Percentiles rank a stretch among this genome's conserved stretches.
These are phyloP conservation scores for Scutellaria galericulata DNA, from an alignment of 257 asterid genomes.

Conservation along the genomic window DNA sequence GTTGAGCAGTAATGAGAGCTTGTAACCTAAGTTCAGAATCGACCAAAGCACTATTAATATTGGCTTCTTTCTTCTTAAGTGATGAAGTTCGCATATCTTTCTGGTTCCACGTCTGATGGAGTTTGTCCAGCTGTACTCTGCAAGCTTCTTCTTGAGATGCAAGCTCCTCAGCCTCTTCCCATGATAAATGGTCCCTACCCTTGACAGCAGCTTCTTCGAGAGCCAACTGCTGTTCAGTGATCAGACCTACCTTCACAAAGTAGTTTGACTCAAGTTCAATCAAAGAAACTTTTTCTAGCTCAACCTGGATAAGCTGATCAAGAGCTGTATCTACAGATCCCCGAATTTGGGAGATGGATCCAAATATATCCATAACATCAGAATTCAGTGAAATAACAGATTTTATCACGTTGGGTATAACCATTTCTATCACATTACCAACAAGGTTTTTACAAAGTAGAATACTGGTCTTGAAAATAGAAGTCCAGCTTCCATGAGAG, in stretches of 20 bases:
- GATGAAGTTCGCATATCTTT: constrained; percentile 74
- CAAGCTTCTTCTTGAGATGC: constrained; percentile 99
- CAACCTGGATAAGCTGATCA: constrained; percentile 90
- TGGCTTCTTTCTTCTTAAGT: constrained; percentile 74
- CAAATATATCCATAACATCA: constrained; percentile 84
- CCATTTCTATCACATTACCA: constrained; percentile 64
- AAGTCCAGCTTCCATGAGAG: constrained; percentile 62
- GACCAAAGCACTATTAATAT: constrained; percentile 57
- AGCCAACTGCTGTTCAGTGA: constrained; percentile 93
- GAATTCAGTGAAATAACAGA: constrained; percentile 69
- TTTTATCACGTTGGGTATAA: constrained; percentile 73
- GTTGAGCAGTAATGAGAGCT: constrained; percentile 61
- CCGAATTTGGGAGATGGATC: constrained; percentile 83
- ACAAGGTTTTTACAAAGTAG: constrained; percentile 62
- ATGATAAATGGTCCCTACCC: constrained; percentile 94
- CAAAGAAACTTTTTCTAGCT: constrained; percentile 81
- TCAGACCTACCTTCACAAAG: constrained; percentile 85
- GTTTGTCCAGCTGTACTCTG: constrained; percentile 86
- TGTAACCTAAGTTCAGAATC: constrained; percentile 67
- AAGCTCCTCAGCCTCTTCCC: constrained; percentile 99
- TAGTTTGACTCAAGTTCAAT: constrained; percentile 87
- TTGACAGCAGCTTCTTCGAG: constrained; percentile 91
- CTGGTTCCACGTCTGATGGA: constrained; percentile 91
- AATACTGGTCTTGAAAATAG: constrained; percentile 65
- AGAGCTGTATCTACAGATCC: constrained; percentile 85